Conservation (phyloP, 73 alveolate genomes). For the Symbiodinium pilosum region DNA sequence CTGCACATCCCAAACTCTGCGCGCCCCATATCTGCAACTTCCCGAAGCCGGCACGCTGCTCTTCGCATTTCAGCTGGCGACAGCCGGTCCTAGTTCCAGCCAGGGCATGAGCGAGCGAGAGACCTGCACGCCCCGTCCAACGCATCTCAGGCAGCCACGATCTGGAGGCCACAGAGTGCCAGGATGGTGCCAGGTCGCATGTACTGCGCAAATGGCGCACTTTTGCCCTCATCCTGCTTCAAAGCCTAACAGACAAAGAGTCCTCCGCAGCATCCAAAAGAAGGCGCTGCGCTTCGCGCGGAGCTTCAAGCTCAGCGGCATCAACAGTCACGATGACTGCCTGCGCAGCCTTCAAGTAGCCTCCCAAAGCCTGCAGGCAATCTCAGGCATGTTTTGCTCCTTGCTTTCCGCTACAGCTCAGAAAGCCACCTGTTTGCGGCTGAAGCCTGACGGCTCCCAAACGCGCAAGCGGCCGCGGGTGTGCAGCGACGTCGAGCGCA, state of each 20-base stretch:
- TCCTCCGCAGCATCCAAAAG: background rate
- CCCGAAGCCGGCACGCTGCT: background rate
- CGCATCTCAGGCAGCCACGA: background rate
- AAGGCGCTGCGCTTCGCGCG: background rate
- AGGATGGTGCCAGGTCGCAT: constrained; percentile 64
- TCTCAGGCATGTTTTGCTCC: background rate
- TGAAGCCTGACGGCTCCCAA: constrained; percentile 91
- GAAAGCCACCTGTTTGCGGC: constrained; percentile 43
- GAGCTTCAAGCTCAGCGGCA: background rate
- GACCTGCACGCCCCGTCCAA: background rate
- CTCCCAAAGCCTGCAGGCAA: constrained; percentile 38
- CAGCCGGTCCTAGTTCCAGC: background rate
- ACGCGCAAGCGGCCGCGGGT: constrained; percentile 46
- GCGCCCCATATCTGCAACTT: background rate
- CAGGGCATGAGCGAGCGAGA: background rate
- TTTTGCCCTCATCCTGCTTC: too few relatives aligned
- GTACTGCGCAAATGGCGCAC: background rate
- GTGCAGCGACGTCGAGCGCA: background rate
- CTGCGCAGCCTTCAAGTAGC: constrained; percentile 79
- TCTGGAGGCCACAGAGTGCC: constrained; percentile 35
- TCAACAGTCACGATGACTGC: constrained; percentile 54
- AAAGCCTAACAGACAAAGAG: background rate
- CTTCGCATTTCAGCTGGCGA: background rate
- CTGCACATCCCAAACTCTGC: constrained; percentile 52
- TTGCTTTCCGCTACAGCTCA: too few relatives aligned